A percentile compares a stretch with the other conserved stretches of the same genome.
These are phyloP conservation scores for Phyllosticta paracitricarpa DNA, from an alignment of 2,329 filamentous ascomycete species.

Conservation along the genomic window DNA sequence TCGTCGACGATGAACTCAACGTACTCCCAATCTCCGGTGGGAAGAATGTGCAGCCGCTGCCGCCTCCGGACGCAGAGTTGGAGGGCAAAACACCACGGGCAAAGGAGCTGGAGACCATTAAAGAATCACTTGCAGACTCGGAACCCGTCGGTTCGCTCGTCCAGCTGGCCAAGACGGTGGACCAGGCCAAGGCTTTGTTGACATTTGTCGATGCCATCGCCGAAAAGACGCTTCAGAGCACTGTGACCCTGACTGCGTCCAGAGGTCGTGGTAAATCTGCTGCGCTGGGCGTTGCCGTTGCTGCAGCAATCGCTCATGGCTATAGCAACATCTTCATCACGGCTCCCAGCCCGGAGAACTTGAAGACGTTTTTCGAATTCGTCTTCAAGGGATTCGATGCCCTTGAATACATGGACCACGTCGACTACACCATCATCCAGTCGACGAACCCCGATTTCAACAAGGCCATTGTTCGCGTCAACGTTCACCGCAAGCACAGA, in stretches of 20 bases:
- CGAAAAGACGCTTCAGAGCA: conserved; percentile 90
- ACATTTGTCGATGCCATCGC: conserved; percentile 95
- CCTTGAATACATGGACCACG: conserved; percentile 84
- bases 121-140: conserved; percentile 75
- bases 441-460: conserved; percentile 98
- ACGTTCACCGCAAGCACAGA: conserved; percentile 86
- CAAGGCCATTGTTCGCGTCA: conserved; percentile 95
- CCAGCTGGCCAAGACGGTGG: conserved; percentile 76
- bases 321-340: conserved; percentile 99
- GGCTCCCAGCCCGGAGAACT: conserved; percentile 90
- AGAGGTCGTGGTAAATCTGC: conserved; percentile 96
- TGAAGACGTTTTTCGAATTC: conserved; percentile 98
- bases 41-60: conserved; percentile 75
- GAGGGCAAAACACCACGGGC: conserved; percentile 60
- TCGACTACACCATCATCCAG: conserved; percentile 96
- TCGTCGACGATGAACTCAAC: conserved; percentile 96
- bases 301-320: conserved; percentile 86
- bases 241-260: conserved; percentile 84
- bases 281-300: conserved; percentile 86
- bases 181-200: conserved; percentile 92
- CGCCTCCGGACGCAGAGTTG: conserved; percentile 63
- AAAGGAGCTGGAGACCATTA: conserved; percentile 72
- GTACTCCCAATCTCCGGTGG: conserved; percentile 94
- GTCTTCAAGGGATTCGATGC: conserved; percentile 97
- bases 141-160: conserved; percentile 80